phyloP scores from a whole-genome alignment of 2,329 filamentous ascomycete species.

The Sporothrix humicola region DNA sequence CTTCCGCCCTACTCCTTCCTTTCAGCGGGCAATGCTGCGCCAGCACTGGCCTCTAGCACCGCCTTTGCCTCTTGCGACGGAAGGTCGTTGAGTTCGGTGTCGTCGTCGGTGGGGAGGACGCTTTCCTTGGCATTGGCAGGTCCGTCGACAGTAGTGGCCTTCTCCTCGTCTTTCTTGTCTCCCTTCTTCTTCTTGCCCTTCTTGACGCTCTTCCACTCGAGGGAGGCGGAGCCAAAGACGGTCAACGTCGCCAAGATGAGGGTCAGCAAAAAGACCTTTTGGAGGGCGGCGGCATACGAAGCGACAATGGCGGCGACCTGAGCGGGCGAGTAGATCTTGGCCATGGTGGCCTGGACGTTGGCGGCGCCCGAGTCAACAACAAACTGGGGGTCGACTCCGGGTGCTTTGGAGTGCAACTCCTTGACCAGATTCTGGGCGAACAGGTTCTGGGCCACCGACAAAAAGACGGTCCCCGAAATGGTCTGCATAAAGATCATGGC shows the following conservation, averaged over 20 bases:
- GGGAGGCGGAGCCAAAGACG: neutral
- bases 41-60: neutral
- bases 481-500: constrained; percentile 57
- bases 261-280: neutral
- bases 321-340: neutral
- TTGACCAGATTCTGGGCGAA: constrained; percentile 51
- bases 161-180: neutral
- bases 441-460: constrained; percentile 58
- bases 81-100: constrained; percentile 8
- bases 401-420: neutral
- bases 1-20: constrained; percentile 34
- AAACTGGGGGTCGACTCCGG: neutral
- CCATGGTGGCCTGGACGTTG: constrained; percentile 8
- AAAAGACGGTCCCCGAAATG: constrained; percentile 56
- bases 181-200: constrained; percentile 1
- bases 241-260: neutral
- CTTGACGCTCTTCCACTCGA: constrained; percentile 20
- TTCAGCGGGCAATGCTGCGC: constrained; percentile 58
- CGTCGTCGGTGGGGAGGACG: neutral
- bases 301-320: neutral
- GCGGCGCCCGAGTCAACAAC: constrained; percentile 6
- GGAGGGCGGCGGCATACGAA: constrained; percentile 1
- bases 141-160: neutral
- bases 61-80: neutral
- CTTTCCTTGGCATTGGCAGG: neutral